Percentiles rank a stretch among this genome's conserved stretches.
phyloP scores from a whole-genome alignment of 2,329 filamentous ascomycete genomes.

The Fusarium sp. region DNA sequence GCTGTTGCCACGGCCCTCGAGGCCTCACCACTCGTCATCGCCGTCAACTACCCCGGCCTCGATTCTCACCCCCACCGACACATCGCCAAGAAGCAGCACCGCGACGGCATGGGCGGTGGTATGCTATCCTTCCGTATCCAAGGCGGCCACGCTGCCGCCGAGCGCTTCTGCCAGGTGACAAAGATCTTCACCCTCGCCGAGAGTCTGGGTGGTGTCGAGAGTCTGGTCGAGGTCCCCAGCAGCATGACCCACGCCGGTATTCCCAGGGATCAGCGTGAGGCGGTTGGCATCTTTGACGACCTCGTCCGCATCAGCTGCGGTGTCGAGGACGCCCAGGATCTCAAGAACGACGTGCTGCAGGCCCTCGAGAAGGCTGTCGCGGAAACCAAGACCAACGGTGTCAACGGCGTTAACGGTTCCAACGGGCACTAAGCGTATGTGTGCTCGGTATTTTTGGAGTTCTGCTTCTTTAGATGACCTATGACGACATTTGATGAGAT shows the following conservation, averaged over 20 bases:
- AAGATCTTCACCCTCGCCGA: conserved; percentile 93
- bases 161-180: conserved; percentile 89
- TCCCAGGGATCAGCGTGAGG: conserved; percentile 86
- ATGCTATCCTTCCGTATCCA: conserved; percentile 97
- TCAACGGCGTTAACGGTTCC: conserved; percentile 45
- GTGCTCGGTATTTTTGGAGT: conserved; percentile 4
- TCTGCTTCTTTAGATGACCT: conserved; percentile 25
- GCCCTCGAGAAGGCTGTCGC: conserved; percentile 78
- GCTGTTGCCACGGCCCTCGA: conserved; percentile 79
- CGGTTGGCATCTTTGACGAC: conserved; percentile 93
- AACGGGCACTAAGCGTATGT: conserved; percentile 31
- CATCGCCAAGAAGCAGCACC: conserved; percentile 90
- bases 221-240: conserved; percentile 87
- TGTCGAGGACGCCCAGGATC: conserved; percentile 86
- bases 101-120: conserved; percentile 90
- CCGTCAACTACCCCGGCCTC: conserved; percentile 95
- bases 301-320: conserved; percentile 92
- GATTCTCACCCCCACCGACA: conserved; percentile 84
- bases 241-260: conserved; percentile 99
- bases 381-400: conserved; percentile 45
- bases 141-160: conserved; percentile 84
- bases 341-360: conserved; percentile 80
- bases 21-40: conserved; percentile 78
- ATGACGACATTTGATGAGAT: conserved; percentile 36
- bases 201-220: conserved; percentile 90